Percentiles rank a stretch among this genome's conserved stretches.
phyloP scores from a whole-genome alignment of 768 basidiomycete genomes.

The Cubamyces lactineus region DNA sequence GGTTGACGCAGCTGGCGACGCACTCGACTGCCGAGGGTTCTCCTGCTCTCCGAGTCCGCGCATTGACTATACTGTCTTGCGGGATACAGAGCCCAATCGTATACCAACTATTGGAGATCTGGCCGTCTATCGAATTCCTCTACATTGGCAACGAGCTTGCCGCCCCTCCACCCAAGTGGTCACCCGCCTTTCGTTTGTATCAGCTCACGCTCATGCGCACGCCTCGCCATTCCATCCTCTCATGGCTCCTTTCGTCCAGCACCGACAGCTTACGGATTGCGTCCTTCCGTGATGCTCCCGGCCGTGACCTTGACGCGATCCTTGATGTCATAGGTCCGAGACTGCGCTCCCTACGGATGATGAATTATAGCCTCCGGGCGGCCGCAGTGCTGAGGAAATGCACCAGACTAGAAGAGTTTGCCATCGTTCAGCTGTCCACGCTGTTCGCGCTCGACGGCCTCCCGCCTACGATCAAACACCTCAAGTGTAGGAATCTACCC shows the following conservation, averaged over 20 bases:
- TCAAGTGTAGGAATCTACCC: slow-evolving; percentile 40
- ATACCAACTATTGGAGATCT: slow-evolving; percentile 45
- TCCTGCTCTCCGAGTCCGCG: slow-evolving; percentile 31
- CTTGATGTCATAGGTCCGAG: slow-evolving; percentile 37
- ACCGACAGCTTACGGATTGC: slow-evolving; percentile 41
- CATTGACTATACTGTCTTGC: slow-evolving; percentile 38
- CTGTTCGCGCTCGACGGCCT: slow-evolving; percentile 39
- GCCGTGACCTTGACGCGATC: slow-evolving; percentile 28
- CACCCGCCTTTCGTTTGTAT: slow-evolving; percentile 37
- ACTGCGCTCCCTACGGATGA: slow-evolving; percentile 49
- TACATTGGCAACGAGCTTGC: slow-evolving; percentile 43
- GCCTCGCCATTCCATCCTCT: slow-evolving; percentile 35
- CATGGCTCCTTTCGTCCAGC: slow-evolving; percentile 45
- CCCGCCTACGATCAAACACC: slow-evolving; percentile 44
- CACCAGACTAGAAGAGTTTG: slow-evolving; percentile 44
- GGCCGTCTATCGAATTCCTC: slow-evolving; percentile 43
- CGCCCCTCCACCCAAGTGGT: slow-evolving; percentile 35
- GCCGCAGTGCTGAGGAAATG: slow-evolving; percentile 42
- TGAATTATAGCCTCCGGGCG: slow-evolving; percentile 38
- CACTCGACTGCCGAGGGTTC: slow-evolving; percentile 1
- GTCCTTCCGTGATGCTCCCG: slow-evolving; percentile 44
- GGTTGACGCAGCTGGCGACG: slow-evolving; percentile 31
- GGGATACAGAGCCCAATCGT: slow-evolving; percentile 48
- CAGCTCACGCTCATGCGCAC: slow-evolving; percentile 45
- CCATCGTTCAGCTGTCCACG: slow-evolving; percentile 41